A percentile compares a stretch with the other conserved stretches of the same genome.
Evolutionary conservation across 2,329 filamentous ascomycete species (phyloP).

Genomic region (Xylaria sp.): DNA sequence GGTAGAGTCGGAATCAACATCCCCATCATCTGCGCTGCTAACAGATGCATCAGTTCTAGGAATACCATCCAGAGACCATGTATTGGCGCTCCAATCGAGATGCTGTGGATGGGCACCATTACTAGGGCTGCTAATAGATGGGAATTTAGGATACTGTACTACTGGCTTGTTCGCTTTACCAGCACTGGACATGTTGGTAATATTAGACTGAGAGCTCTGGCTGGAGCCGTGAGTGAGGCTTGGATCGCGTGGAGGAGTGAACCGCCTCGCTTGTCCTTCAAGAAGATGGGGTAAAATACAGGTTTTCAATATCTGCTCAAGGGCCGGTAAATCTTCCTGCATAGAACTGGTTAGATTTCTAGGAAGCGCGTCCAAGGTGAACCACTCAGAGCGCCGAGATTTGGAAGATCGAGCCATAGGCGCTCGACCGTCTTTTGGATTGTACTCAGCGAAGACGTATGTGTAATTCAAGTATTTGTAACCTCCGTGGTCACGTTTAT

Average conservation of each 20-base stretch:
- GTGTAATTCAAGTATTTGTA: conserved; percentile 29
- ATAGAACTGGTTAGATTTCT: not conserved
- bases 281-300: conserved; percentile 12
- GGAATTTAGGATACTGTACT: not conserved
- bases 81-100: not conserved
- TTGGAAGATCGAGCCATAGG: conserved; percentile 3
- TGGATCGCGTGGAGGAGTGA: too few species aligned
- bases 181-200: not conserved
- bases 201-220: not conserved
- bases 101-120: not conserved
- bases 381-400: conserved; percentile 27
- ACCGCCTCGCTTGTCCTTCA: too few species aligned
- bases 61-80: not conserved
- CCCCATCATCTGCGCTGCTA: too few species aligned
- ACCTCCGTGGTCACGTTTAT: conserved; percentile 31
- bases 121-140: not conserved
- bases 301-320: not conserved
- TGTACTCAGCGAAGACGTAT: conserved; percentile 34
- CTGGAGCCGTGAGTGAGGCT: too few species aligned
- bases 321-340: conserved; percentile 4
- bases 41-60: too few species aligned
- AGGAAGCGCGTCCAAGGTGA: conserved; percentile 22
- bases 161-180: not conserved
- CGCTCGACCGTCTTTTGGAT: conserved; percentile 11
- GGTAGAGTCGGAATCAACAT: too few species aligned